Evolutionary conservation across 306 rosid species (phyloP).

Genomic region (Rosa rugosa): DNA sequence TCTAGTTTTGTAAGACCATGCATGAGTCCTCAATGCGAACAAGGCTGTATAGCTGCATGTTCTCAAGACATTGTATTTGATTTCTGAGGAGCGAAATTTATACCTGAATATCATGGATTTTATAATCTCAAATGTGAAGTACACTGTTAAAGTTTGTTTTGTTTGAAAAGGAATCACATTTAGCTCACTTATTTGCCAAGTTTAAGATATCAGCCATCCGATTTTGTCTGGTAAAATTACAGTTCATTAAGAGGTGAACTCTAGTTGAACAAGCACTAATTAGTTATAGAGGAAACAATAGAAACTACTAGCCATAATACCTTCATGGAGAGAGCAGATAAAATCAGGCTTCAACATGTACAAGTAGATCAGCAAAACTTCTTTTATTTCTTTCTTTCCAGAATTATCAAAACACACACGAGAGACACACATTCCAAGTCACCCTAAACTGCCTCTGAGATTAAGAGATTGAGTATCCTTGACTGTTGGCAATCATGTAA

Average conservation of each 20-base stretch:
- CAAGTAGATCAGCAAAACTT: neutral
- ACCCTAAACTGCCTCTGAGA: neutral
- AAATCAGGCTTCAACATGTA: neutral
- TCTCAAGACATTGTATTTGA: neutral
- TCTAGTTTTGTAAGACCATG: neutral
- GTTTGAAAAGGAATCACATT: neutral
- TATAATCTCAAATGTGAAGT: neutral
- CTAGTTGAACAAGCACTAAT: neutral
- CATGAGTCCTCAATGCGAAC: neutral
- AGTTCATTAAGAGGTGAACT: neutral
- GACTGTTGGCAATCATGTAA: neutral
- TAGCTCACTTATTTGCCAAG: neutral
- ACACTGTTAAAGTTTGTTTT: neutral
- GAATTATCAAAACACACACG: neutral
- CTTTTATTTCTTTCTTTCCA: neutral
- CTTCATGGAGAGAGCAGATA: neutral
- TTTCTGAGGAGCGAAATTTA: neutral
- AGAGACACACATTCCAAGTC: neutral
- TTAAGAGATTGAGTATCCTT: neutral
- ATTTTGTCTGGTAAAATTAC: neutral
- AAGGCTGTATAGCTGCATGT: neutral
- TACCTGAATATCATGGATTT: neutral
- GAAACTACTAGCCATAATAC: neutral
- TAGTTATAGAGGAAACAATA: neutral
- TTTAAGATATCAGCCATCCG: neutral